These are phyloP conservation scores for Penicillium sp. DNA, from an alignment of 2,329 filamentous ascomycete genomes.

Conservation along the genomic window DNA sequence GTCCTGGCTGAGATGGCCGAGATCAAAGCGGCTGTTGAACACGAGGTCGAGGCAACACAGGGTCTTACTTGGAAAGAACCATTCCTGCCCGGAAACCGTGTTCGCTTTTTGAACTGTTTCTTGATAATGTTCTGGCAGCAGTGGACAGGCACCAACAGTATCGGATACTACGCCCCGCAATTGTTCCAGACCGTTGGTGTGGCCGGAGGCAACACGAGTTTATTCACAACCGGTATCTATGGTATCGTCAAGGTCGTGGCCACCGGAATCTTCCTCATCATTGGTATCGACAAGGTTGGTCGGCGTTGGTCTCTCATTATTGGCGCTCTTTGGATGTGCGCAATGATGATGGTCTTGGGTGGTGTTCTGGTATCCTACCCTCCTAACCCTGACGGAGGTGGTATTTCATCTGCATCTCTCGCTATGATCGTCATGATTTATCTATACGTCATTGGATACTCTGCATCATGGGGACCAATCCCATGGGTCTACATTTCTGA, in stretches of 20 bases:
- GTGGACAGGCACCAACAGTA: too few relatives aligned
- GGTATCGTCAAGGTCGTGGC: slow-evolving; percentile 41
- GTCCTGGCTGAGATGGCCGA: too few relatives aligned
- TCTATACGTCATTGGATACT: slow-evolving; percentile 45
- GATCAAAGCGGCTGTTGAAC: too few relatives aligned
- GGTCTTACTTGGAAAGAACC: too few relatives aligned
- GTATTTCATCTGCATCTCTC: slow-evolving; percentile 33
- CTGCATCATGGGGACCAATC: slow-evolving; percentile 26
- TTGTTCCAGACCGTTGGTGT: slow-evolving; percentile 26
- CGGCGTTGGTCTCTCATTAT: slow-evolving; percentile 37
- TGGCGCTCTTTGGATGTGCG: slow-evolving; percentile 36
- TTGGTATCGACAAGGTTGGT: slow-evolving; percentile 42
- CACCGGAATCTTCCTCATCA: slow-evolving; percentile 37
- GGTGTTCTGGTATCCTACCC: slow-evolving; percentile 35
- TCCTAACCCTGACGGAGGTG: slow-evolving; percentile 30
- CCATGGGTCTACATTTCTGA: slow-evolving; percentile 37
- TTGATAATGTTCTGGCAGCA: too few relatives aligned
- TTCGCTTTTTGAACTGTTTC: too few relatives aligned
- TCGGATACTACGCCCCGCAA: slow-evolving; percentile 25
- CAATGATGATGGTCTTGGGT: slow-evolving; percentile 44
- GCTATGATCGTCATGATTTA: slow-evolving; percentile 51
- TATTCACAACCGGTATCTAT: slow-evolving; percentile 42
- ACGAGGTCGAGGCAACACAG: too few relatives aligned
- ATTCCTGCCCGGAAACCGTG: too few relatives aligned
- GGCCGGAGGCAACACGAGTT: slow-evolving; percentile 32